A percentile compares a stretch with the other conserved stretches of the same genome.
Conservation (phyloP, 2,329 filamentous ascomycete species). For the Apiospora koreana region DNA sequence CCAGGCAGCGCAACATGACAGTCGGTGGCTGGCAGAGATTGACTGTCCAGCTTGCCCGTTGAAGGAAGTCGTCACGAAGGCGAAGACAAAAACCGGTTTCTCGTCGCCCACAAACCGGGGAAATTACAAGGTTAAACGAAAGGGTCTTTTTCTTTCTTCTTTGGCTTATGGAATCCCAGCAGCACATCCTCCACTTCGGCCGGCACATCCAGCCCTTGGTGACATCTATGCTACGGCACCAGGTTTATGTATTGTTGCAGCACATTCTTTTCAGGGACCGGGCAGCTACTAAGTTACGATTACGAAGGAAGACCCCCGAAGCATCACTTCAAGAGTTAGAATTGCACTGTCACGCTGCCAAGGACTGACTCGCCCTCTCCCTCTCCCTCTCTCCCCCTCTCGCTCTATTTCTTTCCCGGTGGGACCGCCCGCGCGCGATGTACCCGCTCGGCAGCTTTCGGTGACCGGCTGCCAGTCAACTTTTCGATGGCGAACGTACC, state of each 20-base stretch:
- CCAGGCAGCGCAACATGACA: background rate
- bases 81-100: background rate
- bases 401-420: too few relatives aligned
- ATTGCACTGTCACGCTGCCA: background rate
- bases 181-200: slow-evolving; percentile 1
- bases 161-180: background rate
- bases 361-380: background rate
- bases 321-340: background rate
- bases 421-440: background rate
- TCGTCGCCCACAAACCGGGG: background rate
- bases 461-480: background rate
- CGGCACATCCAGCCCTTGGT: background rate
- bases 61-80: background rate
- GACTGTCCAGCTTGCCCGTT: too few relatives aligned
- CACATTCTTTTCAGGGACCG: background rate
- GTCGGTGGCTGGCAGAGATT: background rate
- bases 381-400: too few relatives aligned
- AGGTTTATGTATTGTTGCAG: background rate
- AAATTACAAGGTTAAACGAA: background rate
- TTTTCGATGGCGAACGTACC: background rate
- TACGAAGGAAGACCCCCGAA: background rate
- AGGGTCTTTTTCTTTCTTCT: background rate
- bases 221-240: slow-evolving; percentile 2
- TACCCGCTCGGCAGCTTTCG: background rate
- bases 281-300: background rate